Evolutionary conservation across 257 asterid genomes (phyloP).

Genomic region (Catharanthus roseus): DNA sequence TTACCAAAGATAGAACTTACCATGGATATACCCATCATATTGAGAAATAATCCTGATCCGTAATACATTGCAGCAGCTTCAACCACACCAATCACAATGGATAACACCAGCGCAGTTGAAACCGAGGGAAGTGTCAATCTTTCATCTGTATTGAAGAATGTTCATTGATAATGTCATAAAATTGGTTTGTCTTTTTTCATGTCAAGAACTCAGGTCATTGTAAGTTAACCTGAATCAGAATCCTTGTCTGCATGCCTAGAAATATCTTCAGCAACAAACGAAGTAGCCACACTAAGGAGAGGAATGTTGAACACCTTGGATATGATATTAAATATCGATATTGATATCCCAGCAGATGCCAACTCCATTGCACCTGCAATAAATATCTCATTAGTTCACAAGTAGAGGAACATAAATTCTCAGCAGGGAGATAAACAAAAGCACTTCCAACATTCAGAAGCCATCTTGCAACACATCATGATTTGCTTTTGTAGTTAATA

Average conservation of each 20-base stretch:
- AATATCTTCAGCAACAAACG: conserved; percentile 41
- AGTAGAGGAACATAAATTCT: neutral
- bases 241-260: conserved; percentile 19
- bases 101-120: conserved; percentile 37
- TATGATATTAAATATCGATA: conserved; percentile 30
- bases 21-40: conserved; percentile 37
- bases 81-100: conserved; percentile 33
- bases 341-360: conserved; percentile 35
- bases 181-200: neutral
- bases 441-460: neutral
- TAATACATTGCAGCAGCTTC: conserved; percentile 41
- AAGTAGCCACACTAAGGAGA: conserved; percentile 37
- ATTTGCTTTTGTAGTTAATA: neutral
- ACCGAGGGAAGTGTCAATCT: conserved; percentile 37
- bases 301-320: conserved; percentile 43
- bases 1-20: conserved; percentile 15
- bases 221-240: conserved; percentile 23
- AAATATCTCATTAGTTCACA: neutral
- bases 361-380: conserved; percentile 30
- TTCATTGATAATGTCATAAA: neutral
- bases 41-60: conserved; percentile 37
- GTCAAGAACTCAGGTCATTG: neutral
- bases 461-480: neutral
- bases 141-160: conserved; percentile 22
- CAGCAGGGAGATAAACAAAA: neutral